phyloP scores from a whole-genome alignment of 1,284 basidiomycete species.

The Trichosporon ovoides region DNA sequence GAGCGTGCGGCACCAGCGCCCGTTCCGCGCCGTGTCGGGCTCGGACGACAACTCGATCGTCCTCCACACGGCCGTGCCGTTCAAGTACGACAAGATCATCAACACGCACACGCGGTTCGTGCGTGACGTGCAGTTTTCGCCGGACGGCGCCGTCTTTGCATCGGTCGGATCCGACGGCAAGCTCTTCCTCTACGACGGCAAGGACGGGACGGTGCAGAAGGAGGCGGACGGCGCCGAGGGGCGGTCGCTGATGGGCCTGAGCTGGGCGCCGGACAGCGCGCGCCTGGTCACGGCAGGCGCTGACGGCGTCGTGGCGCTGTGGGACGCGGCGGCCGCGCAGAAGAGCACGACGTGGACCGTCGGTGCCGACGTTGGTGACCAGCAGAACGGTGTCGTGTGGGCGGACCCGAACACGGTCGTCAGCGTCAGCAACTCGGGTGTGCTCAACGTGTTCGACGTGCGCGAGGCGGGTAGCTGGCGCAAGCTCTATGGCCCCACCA shows the following conservation, averaged over 20 bases:
- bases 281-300: slow-evolving; percentile 75
- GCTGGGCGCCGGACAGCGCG: slow-evolving; percentile 71
- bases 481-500: slow-evolving; percentile 68
- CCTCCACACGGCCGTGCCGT: slow-evolving; percentile 73
- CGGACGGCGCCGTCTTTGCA: slow-evolving; percentile 74
- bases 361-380: slow-evolving; percentile 61
- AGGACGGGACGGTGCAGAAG: slow-evolving; percentile 70
- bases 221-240: slow-evolving; percentile 57
- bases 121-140: slow-evolving; percentile 80
- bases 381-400: slow-evolving; percentile 88
- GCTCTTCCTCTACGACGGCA: slow-evolving; percentile 84
- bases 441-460: slow-evolving; percentile 78
- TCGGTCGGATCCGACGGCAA: slow-evolving; percentile 90
- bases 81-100: slow-evolving; percentile 85
- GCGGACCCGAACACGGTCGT: slow-evolving; percentile 67
- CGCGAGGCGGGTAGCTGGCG: slow-evolving; percentile 60
- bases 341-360: slow-evolving; percentile 64
- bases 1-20: slow-evolving; percentile 80
- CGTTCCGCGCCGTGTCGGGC: slow-evolving; percentile 83
- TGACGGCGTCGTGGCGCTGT: slow-evolving; percentile 81
- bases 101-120: slow-evolving; percentile 90
- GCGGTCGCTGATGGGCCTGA: slow-evolving; percentile 65
- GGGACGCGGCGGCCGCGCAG: slow-evolving; percentile 73
- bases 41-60: slow-evolving; percentile 77
- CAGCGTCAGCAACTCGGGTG: slow-evolving; percentile 77